phyloP scores from a whole-genome alignment of 2,329 filamentous ascomycete species.

The Calonectria ilicicola region DNA sequence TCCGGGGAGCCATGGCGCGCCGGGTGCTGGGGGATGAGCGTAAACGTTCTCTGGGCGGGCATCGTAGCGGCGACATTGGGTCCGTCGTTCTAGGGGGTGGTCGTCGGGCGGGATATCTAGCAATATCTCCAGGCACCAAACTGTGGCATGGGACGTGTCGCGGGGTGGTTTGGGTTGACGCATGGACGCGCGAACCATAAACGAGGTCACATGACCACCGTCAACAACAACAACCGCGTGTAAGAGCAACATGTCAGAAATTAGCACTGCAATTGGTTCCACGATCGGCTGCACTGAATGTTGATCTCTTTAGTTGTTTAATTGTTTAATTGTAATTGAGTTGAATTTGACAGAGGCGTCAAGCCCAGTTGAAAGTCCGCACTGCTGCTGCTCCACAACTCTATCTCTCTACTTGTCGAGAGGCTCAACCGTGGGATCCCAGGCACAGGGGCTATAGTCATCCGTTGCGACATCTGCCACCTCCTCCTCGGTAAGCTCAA shows the following conservation, averaged over 20 bases:
- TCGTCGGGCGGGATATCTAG: neutral
- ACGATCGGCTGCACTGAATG: neutral
- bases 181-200: slow-evolving; percentile 40
- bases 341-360: too few species aligned
- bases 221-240: slow-evolving; percentile 17
- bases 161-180: slow-evolving; percentile 23
- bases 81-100: neutral
- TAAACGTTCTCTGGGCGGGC: slow-evolving; percentile 58
- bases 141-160: slow-evolving; percentile 7
- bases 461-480: slow-evolving; percentile 61
- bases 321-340: neutral
- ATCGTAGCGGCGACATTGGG: slow-evolving; percentile 44
- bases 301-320: neutral
- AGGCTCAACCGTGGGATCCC: slow-evolving; percentile 66
- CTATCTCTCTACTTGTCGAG: slow-evolving; percentile 52
- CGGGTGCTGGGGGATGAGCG: slow-evolving; percentile 52
- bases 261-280: neutral
- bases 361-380: neutral
- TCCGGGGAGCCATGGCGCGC: slow-evolving; percentile 35
- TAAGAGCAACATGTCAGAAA: neutral
- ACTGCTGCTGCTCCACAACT: neutral
- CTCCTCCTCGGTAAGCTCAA: slow-evolving; percentile 66
- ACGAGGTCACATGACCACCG: slow-evolving; percentile 40
- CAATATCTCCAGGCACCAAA: neutral
- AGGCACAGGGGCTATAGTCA: slow-evolving; percentile 66